phyloP scores from a whole-genome alignment of 1,139 yeast species.

The Diutina pseudorugosa region DNA sequence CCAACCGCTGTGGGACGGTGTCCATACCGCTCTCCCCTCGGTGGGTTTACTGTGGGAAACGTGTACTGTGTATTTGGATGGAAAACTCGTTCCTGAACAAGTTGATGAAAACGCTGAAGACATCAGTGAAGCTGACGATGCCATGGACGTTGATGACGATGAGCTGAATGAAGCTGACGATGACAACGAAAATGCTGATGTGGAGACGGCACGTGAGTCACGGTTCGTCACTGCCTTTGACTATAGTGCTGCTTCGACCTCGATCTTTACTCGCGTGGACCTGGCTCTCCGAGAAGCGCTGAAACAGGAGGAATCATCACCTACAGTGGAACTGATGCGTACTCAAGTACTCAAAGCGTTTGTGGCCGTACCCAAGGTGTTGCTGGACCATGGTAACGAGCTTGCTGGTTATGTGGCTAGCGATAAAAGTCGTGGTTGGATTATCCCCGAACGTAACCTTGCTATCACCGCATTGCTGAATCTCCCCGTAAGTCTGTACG shows the following conservation, averaged over 20 bases:
- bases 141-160: not conserved
- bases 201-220: not conserved
- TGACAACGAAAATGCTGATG: not conserved
- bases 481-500: not conserved
- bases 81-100: not conserved
- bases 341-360: not conserved
- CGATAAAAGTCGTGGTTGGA: not conserved
- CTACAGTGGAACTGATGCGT: conserved; percentile 1
- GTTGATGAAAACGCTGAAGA: not conserved
- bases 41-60: conserved; percentile 25
- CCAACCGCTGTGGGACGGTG: conserved; percentile 79
- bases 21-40: conserved; percentile 44
- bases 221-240: not conserved
- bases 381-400: not conserved
- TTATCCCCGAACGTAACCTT: not conserved
- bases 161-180: not conserved
- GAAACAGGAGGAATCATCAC: not conserved
- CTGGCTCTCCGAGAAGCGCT: not conserved
- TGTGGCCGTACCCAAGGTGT: not conserved
- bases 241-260: not conserved
- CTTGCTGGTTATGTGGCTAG: not conserved
- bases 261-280: not conserved
- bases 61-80: not conserved
- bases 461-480: not conserved
- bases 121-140: not conserved